Evolutionary conservation across 768 basidiomycete genomes (phyloP).

Genomic region (Auriscalpium microsporum): DNA sequence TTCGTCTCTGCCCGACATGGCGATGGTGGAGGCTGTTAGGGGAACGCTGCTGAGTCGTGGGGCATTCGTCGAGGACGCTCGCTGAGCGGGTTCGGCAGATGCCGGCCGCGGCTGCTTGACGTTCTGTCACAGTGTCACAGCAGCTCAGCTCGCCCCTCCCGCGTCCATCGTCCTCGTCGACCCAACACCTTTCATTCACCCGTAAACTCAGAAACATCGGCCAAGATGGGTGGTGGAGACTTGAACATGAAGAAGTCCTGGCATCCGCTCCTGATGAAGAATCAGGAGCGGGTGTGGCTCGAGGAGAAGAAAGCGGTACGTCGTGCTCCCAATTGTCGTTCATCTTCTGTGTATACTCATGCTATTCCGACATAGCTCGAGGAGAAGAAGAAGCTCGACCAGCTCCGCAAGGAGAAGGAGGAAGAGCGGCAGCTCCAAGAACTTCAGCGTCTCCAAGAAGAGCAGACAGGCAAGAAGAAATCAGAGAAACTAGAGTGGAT

Average conservation of each 20-base stretch:
- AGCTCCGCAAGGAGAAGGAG: conserved; percentile 94
- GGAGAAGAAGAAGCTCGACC: conserved; percentile 97
- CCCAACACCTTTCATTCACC: conserved; percentile 3
- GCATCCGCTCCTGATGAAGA: conserved; percentile 96
- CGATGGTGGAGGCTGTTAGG: neutral
- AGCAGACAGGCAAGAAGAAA: conserved; percentile 89
- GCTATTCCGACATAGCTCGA: conserved; percentile 55
- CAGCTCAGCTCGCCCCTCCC: conserved; percentile 1
- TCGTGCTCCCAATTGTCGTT: conserved; percentile 8
- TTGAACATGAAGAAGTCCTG: conserved; percentile 99
- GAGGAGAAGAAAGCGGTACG: conserved; percentile 94
- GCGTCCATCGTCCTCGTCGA: neutral
- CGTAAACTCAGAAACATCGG: conserved; percentile 14
- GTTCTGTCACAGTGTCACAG: neutral
- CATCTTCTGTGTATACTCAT: neutral
- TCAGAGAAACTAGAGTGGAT: conserved; percentile 98
- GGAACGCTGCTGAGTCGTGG: neutral
- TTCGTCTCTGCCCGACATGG: conserved; percentile 20
- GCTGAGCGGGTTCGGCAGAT: neutral
- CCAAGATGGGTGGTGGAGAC: conserved; percentile 96
- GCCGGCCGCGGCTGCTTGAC: neutral
- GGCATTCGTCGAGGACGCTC: neutral
- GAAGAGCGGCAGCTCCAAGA: conserved; percentile 97
- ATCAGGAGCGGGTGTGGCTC: conserved; percentile 99
- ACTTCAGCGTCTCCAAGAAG: conserved; percentile 90